Percentiles rank a stretch among this genome's conserved stretches.
phyloP scores from a whole-genome alignment of 139 green algal species.

The Pleodorina starrii region DNA sequence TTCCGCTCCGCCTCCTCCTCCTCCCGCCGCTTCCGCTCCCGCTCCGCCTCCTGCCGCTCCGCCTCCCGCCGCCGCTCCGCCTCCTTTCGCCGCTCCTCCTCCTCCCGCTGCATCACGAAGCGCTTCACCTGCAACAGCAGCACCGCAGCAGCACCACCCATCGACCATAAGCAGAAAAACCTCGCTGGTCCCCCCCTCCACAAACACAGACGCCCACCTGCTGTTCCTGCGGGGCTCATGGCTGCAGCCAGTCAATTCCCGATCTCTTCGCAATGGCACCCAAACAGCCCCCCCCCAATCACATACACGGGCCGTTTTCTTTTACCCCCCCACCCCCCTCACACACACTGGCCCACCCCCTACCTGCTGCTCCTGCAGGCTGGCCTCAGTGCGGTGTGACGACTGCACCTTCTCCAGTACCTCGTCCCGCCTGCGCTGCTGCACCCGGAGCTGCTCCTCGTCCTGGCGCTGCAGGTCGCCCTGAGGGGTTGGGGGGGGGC shows the following conservation, averaged over 20 bases:
- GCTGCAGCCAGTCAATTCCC: too few relatives aligned
- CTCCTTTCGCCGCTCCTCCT: slow-evolving; percentile 28
- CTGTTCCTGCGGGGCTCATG: too few relatives aligned
- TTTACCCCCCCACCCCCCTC: too few relatives aligned
- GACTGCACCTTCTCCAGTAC: slow-evolving; percentile 47
- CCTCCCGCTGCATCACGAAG: slow-evolving; percentile 23
- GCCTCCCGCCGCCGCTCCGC: slow-evolving; percentile 22
- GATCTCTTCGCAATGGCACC: too few relatives aligned
- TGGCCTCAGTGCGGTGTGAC: slow-evolving; percentile 39
- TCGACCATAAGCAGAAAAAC: too few relatives aligned
- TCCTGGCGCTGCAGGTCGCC: slow-evolving; percentile 28
- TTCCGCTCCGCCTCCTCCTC: slow-evolving; percentile 20
- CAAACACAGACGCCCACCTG: too few relatives aligned
- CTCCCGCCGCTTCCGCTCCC: neutral
- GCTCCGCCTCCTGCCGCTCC: slow-evolving; percentile 23
- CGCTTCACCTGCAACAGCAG: slow-evolving; percentile 32
- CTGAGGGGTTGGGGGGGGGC: neutral
- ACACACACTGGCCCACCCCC: too few relatives aligned
- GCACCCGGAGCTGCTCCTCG: slow-evolving; percentile 19
- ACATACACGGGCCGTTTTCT: too few relatives aligned
- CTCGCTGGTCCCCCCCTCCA: too few relatives aligned
- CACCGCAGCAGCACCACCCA: neutral
- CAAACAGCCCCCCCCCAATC: too few relatives aligned
- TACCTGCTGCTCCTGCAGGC: slow-evolving; percentile 57
- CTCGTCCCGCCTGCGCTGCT: slow-evolving; percentile 35